phyloP scores from a whole-genome alignment of 2,329 filamentous ascomycete genomes.

The Botryotinia narcissicola region DNA sequence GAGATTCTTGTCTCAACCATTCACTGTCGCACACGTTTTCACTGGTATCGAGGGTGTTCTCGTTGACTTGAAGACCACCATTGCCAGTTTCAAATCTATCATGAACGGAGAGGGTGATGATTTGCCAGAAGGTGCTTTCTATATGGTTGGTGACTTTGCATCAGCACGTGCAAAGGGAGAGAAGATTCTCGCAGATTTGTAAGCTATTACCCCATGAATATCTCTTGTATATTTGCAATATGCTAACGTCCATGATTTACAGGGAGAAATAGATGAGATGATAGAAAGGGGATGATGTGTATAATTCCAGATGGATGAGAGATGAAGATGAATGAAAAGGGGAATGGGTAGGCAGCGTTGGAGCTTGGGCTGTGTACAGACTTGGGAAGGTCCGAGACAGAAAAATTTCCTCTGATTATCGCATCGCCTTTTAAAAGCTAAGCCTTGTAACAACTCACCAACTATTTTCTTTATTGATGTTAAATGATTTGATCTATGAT shows the following conservation, averaged over 20 bases:
- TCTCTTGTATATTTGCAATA: neutral
- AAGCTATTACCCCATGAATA: constrained; percentile 11
- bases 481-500: constrained; percentile 12
- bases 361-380: constrained; percentile 31
- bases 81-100: constrained; percentile 91
- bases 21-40: constrained; percentile 84
- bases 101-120: constrained; percentile 85
- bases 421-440: constrained; percentile 27
- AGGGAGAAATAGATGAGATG: constrained; percentile 25
- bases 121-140: constrained; percentile 72
- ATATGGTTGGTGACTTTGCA: constrained; percentile 84
- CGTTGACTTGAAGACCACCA: constrained; percentile 98
- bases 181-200: constrained; percentile 96
- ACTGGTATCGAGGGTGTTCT: constrained; percentile 75
- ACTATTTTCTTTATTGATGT: constrained; percentile 19
- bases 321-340: constrained; percentile 25
- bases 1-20: constrained; percentile 99
- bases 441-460: constrained; percentile 22
- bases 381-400: constrained; percentile 24
- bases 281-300: constrained; percentile 25
- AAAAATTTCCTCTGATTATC: constrained; percentile 29
- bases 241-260: neutral
- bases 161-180: constrained; percentile 95
- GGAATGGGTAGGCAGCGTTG: constrained; percentile 22
- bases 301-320: constrained; percentile 31